Evolutionary conservation across 192 early-diverging fungal species (phyloP).

Genomic region (Coemansia sp.): DNA sequence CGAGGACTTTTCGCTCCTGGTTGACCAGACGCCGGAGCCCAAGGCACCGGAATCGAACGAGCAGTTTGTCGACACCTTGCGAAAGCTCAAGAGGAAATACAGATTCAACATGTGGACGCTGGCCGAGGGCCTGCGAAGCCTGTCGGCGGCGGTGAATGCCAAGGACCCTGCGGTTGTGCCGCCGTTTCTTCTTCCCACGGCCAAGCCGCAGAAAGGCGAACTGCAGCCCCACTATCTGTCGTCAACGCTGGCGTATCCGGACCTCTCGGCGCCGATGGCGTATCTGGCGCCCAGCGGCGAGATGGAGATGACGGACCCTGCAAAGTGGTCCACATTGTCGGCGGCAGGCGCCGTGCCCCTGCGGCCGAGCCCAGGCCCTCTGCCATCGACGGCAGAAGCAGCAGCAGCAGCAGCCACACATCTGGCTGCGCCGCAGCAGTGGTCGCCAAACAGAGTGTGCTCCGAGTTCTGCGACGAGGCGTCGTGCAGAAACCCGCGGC

Average conservation of each 20-base stretch:
- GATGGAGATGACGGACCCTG: conserved; percentile 54
- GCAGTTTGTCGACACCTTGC: conserved; percentile 46
- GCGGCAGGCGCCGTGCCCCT: background rate
- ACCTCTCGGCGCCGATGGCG: conserved; percentile 46
- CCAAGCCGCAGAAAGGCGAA: background rate
- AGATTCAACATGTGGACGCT: conserved; percentile 41
- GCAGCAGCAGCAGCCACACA: background rate
- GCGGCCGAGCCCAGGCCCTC: background rate
- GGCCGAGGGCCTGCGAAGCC: conserved; percentile 45
- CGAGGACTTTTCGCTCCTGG: conserved; percentile 55
- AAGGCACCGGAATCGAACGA: conserved; percentile 35
- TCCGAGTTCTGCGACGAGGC: conserved; percentile 46
- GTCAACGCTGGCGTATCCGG: conserved; percentile 43
- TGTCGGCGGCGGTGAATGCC: conserved; percentile 47
- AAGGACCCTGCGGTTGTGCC: conserved; percentile 36
- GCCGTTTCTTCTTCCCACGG: conserved; percentile 20
- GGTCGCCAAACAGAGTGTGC: conserved; percentile 42
- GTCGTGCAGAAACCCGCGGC: conserved; percentile 44
- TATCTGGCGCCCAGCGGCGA: conserved; percentile 48
- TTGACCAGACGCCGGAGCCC: conserved; percentile 31
- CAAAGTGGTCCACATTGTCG: conserved; percentile 18
- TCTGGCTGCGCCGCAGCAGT: conserved; percentile 30
- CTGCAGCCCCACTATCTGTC: conserved; percentile 30
- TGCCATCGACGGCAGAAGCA: background rate
- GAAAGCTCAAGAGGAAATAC: conserved; percentile 34